Base-by-base conservation (phyloP, 371 early-diverging fungal genomes). In the Smittium mucronatum region DNA sequence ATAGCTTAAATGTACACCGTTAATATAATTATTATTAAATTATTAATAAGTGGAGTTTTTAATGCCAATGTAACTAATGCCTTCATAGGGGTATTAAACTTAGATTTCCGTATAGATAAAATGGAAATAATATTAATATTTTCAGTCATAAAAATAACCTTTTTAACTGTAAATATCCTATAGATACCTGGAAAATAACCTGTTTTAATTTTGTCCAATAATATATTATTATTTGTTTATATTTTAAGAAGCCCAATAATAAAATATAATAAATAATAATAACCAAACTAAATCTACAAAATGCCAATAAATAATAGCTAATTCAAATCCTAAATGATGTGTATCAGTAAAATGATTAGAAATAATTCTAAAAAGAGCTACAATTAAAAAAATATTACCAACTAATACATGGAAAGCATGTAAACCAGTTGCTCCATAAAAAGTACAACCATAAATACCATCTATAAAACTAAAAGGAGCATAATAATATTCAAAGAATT, bases 341-440 rank as follows among this genome's bases (percentile, higher is more conserved):
- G 70, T 69, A 21, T 70, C 65, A 36, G 58, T 70, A 34, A 70
- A 69, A 70, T 69, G 70, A 47, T 65, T 69, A 59, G 61, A 67
- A 36, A 76, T 71, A 59, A 72, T 75, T 72, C 76, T 70, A 75
- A 32, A 63, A 65, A 76, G 70, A 36, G 76, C 69, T 64, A 77
- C 69, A 70, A 71, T 77, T 77, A 74, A 76, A 70, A 74, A 74
- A 69, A 74, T 76, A 76, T 73, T 76, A 75, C 76, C 76, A 69
- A 76, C 71, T 72, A 76, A 67, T 35, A 76, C 76, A 76, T 76
- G 76, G 66, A 76, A 73, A 68, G 73, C 76, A 70, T 75, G 76
- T 72, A 76, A 76, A 65, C 76, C 76, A 67, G 76, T 76, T 70
- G 72, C 72, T 74, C 67, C 60, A 76, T 76, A 75, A 72, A 75